Conservation (phyloP, 2,329 filamentous ascomycete species). For the Fusarium verrucosum region DNA sequence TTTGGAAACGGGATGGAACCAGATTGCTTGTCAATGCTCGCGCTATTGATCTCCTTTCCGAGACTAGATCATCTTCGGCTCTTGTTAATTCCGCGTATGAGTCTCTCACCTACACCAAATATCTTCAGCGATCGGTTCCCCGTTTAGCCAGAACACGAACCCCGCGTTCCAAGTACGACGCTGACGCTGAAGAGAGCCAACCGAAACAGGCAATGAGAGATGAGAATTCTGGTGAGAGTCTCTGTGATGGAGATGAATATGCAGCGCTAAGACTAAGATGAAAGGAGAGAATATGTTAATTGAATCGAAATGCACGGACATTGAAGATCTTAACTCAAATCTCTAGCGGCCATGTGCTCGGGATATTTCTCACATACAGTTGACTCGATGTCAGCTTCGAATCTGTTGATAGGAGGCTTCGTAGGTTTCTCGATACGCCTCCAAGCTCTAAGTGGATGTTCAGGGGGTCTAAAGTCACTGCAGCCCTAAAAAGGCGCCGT, state of each 20-base stretch:
- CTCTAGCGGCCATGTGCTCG: slow-evolving; percentile 3
- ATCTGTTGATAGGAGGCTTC: slow-evolving; percentile 1
- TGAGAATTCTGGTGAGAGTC: slow-evolving; percentile 23
- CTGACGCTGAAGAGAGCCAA: neutral
- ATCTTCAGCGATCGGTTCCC: neutral
- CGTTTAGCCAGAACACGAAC: slow-evolving; percentile 9
- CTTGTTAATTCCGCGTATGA: slow-evolving; percentile 24
- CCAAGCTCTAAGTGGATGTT: neutral
- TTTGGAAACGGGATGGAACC: neutral
- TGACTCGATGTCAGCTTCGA: neutral
- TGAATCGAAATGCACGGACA: slow-evolving; percentile 5
- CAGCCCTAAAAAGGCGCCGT: slow-evolving; percentile 15
- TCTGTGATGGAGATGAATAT: slow-evolving; percentile 11
- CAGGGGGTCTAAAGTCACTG: neutral
- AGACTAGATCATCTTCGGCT: neutral
- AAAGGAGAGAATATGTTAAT: slow-evolving; percentile 4
- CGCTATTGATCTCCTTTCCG: neutral
- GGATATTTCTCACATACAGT: slow-evolving; percentile 10
- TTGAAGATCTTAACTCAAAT: slow-evolving; percentile 23
- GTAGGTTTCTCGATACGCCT: neutral
- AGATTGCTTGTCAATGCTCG: neutral
- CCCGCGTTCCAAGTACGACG: slow-evolving; percentile 31
- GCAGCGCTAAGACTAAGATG: slow-evolving; percentile 15
- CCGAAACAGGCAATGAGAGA: neutral
- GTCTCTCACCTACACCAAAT: slow-evolving; percentile 27